Evolutionary conservation across 2,329 filamentous ascomycete species (phyloP), one percentile per base, ranked within the genome.

Genomic region (Talaromyces sp.): DNA sequence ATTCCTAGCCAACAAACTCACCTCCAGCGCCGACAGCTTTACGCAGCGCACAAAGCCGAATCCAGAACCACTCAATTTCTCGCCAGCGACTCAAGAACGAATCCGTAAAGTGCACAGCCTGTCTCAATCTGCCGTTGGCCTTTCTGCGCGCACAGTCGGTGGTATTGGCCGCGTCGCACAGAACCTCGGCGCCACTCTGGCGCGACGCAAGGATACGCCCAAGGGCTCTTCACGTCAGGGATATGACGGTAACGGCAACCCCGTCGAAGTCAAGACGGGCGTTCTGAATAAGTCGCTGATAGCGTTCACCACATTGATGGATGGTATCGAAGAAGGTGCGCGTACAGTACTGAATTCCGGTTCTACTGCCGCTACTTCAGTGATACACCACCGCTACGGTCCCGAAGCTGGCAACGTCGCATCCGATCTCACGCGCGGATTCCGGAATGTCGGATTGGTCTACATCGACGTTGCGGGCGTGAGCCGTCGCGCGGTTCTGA

Each of bases 401-500:
- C 74, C 85, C 1, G 92, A 99, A 78, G 95, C 95, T 0, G 92
- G 93, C 17, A 84, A 89, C 41, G 83, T 98, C 17, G 89, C 92
- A 1, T 84, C 84, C 49, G 84, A 91, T 62, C 78, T 99, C 22
- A 91, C 92, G 0, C 89, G 92, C 5, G 94, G 93, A 27, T 89
- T 97, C 72, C 97, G 95, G 84, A 99, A 98, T 70, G 95, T 98
- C 8, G 95, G 93, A 6, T 84, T 99, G 33, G 95, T 99, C 37
- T 99, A 99, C 75, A 97, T 99, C 67, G 95, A 99, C 72, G 94
- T 96, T 1, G 90, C 93, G 0, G 95, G 95, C 41, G 95, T 99
- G 1, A 96, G 91, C 63, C 85, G 95, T 49, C 87, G 89, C 67
- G 95, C 95, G 0, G 87, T 99, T 50, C 86, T 99, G 74, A 99